Evolutionary conservation across 2,329 filamentous ascomycete genomes (phyloP).

Genomic region (Madurella fahalii): DNA sequence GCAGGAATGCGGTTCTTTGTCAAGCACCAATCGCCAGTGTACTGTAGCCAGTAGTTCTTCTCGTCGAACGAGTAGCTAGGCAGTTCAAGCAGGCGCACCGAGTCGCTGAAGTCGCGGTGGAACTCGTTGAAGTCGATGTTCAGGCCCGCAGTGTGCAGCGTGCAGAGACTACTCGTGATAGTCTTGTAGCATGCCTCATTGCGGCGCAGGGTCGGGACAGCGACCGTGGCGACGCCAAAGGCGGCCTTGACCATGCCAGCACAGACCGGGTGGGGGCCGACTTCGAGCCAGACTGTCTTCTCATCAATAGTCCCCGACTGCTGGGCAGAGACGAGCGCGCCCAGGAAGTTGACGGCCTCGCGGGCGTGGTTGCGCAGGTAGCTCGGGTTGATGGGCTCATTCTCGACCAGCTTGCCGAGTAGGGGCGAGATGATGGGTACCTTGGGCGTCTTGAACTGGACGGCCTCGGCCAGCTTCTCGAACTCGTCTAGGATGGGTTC

Average conservation of each 20-base stretch:
- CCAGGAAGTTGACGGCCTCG: constrained; percentile 65
- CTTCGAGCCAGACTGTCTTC: constrained; percentile 66
- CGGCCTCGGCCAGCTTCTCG: constrained; percentile 39
- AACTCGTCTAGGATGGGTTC: constrained; percentile 57
- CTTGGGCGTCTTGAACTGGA: constrained; percentile 41
- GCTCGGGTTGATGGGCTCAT: constrained; percentile 51
- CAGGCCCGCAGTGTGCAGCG: constrained; percentile 57
- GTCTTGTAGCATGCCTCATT: constrained; percentile 63
- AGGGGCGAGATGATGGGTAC: constrained; percentile 67
- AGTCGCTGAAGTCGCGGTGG: constrained; percentile 46
- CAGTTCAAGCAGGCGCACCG: constrained; percentile 52
- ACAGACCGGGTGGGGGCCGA: constrained; percentile 71
- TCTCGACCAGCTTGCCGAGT: constrained; percentile 56
- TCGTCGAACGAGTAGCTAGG: constrained; percentile 69
- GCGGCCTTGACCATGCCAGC: constrained; percentile 64
- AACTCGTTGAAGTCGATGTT: constrained; percentile 68
- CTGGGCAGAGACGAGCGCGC: constrained; percentile 56
- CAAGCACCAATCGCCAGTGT: constrained; percentile 66
- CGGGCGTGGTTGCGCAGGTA: constrained; percentile 65
- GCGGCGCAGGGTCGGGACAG: constrained; percentile 58
- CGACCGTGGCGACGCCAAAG: constrained; percentile 50
- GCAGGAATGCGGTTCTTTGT: constrained; percentile 60
- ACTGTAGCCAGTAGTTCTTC: constrained; percentile 66
- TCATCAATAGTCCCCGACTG: constrained; percentile 57
- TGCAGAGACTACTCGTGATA: constrained; percentile 52